A percentile compares a stretch with the other conserved stretches of the same genome.
Evolutionary conservation across 2,329 filamentous ascomycete species (phyloP).

Genomic region (Bertia moriformis): DNA sequence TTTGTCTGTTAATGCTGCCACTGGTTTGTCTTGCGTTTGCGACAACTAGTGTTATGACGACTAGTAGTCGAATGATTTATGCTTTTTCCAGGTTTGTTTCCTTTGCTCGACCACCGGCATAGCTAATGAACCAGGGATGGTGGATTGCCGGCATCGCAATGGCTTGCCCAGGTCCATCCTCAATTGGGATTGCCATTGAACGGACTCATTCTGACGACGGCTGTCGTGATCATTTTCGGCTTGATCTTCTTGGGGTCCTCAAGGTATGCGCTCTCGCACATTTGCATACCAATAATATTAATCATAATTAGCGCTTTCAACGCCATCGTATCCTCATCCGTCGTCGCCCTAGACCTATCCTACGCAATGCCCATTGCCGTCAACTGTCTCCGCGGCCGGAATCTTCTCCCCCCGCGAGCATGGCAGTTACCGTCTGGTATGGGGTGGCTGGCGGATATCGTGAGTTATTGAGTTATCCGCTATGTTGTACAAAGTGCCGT

Average conservation of each 20-base stretch:
- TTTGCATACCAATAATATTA: background rate
- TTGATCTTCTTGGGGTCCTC: background rate
- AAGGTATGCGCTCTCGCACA: background rate
- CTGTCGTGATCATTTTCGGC: background rate
- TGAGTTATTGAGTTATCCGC: background rate
- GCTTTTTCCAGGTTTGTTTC: conserved; percentile 35
- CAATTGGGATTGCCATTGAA: background rate
- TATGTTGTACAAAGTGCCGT: no score
- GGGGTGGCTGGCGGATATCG: background rate
- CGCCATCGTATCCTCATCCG: background rate
- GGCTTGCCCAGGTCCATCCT: background rate
- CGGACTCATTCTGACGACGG: background rate
- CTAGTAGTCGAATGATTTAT: conserved; percentile 50
- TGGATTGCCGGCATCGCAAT: background rate
- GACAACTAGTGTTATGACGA: conserved; percentile 49
- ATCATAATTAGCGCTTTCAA: background rate
- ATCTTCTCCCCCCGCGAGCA: background rate
- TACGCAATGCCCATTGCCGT: background rate
- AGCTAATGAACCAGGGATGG: background rate
- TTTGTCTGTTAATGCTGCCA: conserved; percentile 52
- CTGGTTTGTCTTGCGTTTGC: conserved; percentile 50
- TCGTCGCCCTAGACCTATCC: background rate
- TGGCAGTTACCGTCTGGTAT: background rate
- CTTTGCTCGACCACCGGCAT: background rate
- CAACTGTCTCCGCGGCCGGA: background rate